Evolutionary conservation across 2,329 filamentous ascomycete species (phyloP).

Genomic region (Fusarium musae): DNA sequence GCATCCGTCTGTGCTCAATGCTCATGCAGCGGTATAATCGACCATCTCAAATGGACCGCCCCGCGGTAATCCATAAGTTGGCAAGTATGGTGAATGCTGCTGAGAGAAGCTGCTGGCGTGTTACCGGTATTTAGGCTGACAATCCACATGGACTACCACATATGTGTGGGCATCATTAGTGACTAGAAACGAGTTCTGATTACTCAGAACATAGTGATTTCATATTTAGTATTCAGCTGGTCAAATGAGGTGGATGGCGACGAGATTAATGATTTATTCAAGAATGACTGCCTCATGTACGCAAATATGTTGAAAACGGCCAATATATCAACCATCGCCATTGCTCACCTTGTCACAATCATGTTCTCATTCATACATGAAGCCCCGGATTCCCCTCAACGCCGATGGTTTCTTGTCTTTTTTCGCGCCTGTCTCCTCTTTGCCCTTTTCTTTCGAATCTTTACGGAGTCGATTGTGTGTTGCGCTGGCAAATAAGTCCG

Average conservation of each 20-base stretch:
- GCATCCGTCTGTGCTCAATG: neutral
- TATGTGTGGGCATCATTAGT: neutral
- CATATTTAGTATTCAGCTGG: neutral
- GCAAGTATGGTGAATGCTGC: neutral
- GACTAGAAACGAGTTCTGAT: neutral
- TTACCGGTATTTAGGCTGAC: neutral
- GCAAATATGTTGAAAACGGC: neutral
- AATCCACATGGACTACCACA: neutral
- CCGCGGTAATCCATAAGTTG: neutral
- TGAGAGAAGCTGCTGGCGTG: neutral
- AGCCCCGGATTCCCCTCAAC: slow-evolving; percentile 56
- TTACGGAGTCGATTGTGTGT: slow-evolving; percentile 60
- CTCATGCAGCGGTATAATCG: neutral
- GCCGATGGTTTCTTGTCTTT: slow-evolving; percentile 53
- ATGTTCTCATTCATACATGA: slow-evolving; percentile 45
- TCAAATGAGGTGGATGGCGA: neutral
- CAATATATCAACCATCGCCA: neutral
- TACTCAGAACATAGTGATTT: neutral
- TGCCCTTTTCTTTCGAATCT: slow-evolving; percentile 60
- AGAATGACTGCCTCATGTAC: neutral
- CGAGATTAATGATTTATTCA: neutral
- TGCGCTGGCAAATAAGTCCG: slow-evolving; percentile 52
- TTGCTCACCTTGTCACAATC: neutral
- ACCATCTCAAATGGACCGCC: neutral
- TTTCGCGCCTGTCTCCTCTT: slow-evolving; percentile 52